Evolutionary conservation across 1,139 yeast genomes (phyloP).

Genomic region (Yamadazyma jaroonii): DNA sequence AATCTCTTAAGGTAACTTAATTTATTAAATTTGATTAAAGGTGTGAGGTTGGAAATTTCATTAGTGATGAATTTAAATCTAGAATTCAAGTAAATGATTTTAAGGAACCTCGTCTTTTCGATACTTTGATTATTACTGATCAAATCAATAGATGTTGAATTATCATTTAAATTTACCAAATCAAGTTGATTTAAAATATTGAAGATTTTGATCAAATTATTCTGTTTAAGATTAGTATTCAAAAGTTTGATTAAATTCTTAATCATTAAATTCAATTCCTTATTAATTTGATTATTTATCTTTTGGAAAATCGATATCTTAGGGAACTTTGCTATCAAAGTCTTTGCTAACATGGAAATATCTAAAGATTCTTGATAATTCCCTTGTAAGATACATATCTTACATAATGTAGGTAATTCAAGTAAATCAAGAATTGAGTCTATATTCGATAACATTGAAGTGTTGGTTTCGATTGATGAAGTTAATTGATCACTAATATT

Average conservation of each 20-base stretch:
- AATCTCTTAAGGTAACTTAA: constrained; percentile 74
- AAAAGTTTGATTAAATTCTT: constrained; percentile 65
- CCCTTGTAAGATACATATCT: constrained; percentile 82
- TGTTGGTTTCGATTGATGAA: constrained; percentile 23
- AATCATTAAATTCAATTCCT: constrained; percentile 62
- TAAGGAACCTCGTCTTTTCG: constrained; percentile 25
- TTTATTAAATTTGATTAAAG: constrained; percentile 48
- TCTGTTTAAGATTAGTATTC: constrained; percentile 74
- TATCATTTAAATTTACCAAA: constrained; percentile 13
- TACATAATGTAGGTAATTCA: constrained; percentile 78
- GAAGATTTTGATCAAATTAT: constrained; percentile 72
- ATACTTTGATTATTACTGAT: constrained; percentile 13
- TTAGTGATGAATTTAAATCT: constrained; percentile 57
- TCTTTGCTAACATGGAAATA: constrained; percentile 65
- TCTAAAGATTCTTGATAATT: constrained; percentile 89
- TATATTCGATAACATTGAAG: constrained; percentile 54
- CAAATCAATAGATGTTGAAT: constrained; percentile 6
- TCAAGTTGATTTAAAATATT: constrained; percentile 71
- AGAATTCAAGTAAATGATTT: constrained; percentile 50
- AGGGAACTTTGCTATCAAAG: constrained; percentile 69
- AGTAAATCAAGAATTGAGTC: constrained; percentile 74
- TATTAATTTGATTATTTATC: constrained; percentile 53
- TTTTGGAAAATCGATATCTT: constrained; percentile 52
- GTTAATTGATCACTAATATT: constrained; percentile 22
- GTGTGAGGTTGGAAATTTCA: constrained; percentile 58